Evolutionary conservation across 1,139 yeast species (phyloP).

Genomic region (Kodamaea anthophila): DNA sequence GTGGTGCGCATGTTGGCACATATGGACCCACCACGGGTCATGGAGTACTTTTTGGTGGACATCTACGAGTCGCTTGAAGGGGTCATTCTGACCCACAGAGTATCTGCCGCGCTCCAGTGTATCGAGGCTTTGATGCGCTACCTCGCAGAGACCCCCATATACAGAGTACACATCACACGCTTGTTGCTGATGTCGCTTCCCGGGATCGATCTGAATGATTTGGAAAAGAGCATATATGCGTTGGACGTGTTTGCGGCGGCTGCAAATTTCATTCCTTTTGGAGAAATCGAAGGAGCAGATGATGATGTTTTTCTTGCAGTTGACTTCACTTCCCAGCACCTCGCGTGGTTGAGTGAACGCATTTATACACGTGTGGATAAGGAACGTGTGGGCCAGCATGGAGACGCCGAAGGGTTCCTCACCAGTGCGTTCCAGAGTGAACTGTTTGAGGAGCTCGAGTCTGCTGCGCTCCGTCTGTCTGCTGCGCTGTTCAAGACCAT

Average conservation of each 20-base stretch:
- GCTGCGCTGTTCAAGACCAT: conserved; percentile 66
- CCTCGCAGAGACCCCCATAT: conserved; percentile 59
- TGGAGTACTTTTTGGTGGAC: conserved; percentile 65
- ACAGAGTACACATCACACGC: conserved; percentile 74
- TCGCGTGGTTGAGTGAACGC: conserved; percentile 41
- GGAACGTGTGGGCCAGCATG: no score
- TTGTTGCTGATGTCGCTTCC: conserved; percentile 64
- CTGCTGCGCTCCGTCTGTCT: conserved; percentile 64
- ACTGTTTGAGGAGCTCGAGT: conserved; percentile 29
- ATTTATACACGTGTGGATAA: conserved; percentile 16
- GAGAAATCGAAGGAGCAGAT: conserved; percentile 28
- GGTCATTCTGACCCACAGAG: conserved; percentile 77
- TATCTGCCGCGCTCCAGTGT: conserved; percentile 65
- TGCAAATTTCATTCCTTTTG: conserved; percentile 68
- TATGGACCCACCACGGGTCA: conserved; percentile 53
- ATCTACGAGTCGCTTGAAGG: conserved; percentile 80
- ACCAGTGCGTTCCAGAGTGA: conserved; percentile 14
- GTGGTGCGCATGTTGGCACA: conserved; percentile 61
- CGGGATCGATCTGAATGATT: conserved; percentile 86
- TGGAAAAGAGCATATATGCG: conserved; percentile 65
- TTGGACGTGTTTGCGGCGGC: conserved; percentile 66
- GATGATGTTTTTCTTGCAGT: conserved; percentile 54
- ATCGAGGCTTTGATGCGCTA: conserved; percentile 62
- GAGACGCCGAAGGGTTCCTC: no score
- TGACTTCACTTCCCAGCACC: conserved; percentile 64